Evolutionary conservation across 2,329 filamentous ascomycete species (phyloP).

Genomic region (Cladorrhinum sp.): DNA sequence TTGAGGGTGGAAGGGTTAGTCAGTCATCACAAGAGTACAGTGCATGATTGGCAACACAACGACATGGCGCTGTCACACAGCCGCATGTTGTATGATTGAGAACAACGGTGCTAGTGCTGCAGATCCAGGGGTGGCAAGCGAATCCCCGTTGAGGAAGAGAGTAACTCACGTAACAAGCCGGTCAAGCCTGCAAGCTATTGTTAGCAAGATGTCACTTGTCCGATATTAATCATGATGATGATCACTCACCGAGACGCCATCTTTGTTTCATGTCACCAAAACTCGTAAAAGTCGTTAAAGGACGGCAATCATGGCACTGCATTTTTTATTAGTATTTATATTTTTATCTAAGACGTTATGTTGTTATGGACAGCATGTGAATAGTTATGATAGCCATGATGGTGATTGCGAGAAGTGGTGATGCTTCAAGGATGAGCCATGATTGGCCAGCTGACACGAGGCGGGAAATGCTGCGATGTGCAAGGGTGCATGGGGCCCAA

Average conservation of each 20-base stretch:
- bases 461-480: constrained; percentile 3
- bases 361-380: neutral
- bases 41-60: constrained; percentile 4
- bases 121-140: neutral
- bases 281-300: constrained; percentile 14
- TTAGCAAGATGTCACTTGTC: constrained; percentile 30
- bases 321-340: constrained; percentile 15
- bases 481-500: constrained; percentile 2
- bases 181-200: constrained; percentile 61
- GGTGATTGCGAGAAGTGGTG: neutral
- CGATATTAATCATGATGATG: constrained; percentile 49
- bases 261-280: constrained; percentile 39
- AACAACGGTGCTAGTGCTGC: neutral
- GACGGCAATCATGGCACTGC: constrained; percentile 26
- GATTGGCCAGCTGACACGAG: constrained; percentile 2
- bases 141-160: constrained; percentile 8
- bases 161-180: constrained; percentile 75
- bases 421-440: neutral
- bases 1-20: constrained; percentile 19
- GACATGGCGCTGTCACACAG: neutral
- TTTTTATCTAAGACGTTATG: neutral
- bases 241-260: constrained; percentile 55
- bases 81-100: neutral
- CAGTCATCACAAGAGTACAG: neutral
- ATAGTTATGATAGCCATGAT: neutral